Evolutionary conservation across 75 land plant genomes (phyloP).

Genomic region (Pinus taeda): DNA sequence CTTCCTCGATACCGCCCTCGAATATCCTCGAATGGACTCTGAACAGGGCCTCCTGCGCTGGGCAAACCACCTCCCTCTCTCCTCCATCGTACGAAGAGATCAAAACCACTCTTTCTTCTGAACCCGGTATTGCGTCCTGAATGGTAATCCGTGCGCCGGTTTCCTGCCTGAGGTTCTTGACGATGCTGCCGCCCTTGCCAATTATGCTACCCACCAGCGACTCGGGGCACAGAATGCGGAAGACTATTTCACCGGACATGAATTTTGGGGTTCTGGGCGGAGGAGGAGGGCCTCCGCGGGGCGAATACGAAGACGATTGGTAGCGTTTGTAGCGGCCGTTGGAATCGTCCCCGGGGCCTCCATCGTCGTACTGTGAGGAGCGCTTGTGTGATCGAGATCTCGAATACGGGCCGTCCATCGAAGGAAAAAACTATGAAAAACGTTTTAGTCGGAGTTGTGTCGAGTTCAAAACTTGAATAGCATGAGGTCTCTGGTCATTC

Average conservation of each 20-base stretch:
- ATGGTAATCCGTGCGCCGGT: slow-evolving; percentile 85
- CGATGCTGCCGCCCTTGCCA: slow-evolving; percentile 76
- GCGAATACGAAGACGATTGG: neutral
- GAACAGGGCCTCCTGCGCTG: slow-evolving; percentile 81
- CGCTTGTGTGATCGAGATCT: slow-evolving; percentile 8
- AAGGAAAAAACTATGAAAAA: too few relatives aligned
- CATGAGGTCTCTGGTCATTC: too few relatives aligned
- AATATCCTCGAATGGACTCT: slow-evolving; percentile 71
- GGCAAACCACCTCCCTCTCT: slow-evolving; percentile 44
- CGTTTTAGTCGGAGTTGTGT: too few relatives aligned
- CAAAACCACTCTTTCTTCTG: slow-evolving; percentile 78
- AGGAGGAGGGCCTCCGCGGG: neutral
- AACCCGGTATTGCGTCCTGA: slow-evolving; percentile 55
- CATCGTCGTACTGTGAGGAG: slow-evolving; percentile 8
- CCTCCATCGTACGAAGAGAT: slow-evolving; percentile 47
- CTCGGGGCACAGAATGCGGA: slow-evolving; percentile 79
- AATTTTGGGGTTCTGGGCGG: neutral
- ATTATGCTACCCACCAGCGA: slow-evolving; percentile 62
- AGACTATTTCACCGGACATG: slow-evolving; percentile 8
- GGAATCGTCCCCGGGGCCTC: slow-evolving; percentile 5
- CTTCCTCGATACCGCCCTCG: slow-evolving; percentile 21
- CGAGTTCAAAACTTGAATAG: too few relatives aligned
- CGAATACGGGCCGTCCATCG: slow-evolving; percentile 9
- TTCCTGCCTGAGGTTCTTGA: slow-evolving; percentile 63
- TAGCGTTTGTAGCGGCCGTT: slow-evolving; percentile 6